phyloP scores from a whole-genome alignment of 768 basidiomycete genomes.

The Ephemerocybe angulata region DNA sequence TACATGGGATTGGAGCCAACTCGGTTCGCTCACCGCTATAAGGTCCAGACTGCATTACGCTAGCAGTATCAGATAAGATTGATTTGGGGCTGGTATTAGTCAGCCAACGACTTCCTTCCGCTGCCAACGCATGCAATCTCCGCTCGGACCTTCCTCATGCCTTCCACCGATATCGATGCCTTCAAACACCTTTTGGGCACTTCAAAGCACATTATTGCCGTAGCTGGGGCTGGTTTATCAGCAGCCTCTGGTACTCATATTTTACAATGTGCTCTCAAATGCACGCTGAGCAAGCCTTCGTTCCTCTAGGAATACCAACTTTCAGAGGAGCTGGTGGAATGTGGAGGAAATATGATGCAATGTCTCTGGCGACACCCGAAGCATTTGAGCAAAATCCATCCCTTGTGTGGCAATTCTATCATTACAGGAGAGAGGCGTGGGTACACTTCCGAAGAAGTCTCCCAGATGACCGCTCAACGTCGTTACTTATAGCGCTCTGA shows the following conservation, averaged over 20 bases:
- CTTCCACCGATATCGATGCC: constrained; percentile 25
- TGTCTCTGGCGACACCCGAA: constrained; percentile 49
- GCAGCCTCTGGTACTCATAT: constrained; percentile 49
- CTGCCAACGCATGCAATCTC: background rate
- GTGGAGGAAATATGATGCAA: constrained; percentile 50
- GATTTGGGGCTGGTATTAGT: too few relatives aligned
- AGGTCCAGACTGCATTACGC: background rate
- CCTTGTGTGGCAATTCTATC: constrained; percentile 63
- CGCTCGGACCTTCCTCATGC: constrained; percentile 10
- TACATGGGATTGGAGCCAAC: constrained; percentile 1
- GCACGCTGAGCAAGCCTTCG: background rate
- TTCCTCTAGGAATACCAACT: constrained; percentile 41
- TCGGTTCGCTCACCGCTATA: background rate
- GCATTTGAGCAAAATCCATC: constrained; percentile 47
- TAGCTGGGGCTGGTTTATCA: constrained; percentile 60
- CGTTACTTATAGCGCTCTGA: constrained; percentile 37
- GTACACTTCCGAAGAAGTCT: constrained; percentile 11
- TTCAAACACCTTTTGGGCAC: constrained; percentile 28
- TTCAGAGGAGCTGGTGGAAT: constrained; percentile 51
- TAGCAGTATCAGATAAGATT: constrained; percentile 29
- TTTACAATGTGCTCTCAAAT: constrained; percentile 14
- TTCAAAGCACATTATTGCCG: constrained; percentile 34
- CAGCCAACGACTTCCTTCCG: background rate
- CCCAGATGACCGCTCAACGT: constrained; percentile 1
- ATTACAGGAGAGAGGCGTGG: constrained; percentile 53